These are phyloP conservation scores for Trichoderma lentiforme DNA, from an alignment of 2,329 filamentous ascomycete species.

Conservation along the genomic window DNA sequence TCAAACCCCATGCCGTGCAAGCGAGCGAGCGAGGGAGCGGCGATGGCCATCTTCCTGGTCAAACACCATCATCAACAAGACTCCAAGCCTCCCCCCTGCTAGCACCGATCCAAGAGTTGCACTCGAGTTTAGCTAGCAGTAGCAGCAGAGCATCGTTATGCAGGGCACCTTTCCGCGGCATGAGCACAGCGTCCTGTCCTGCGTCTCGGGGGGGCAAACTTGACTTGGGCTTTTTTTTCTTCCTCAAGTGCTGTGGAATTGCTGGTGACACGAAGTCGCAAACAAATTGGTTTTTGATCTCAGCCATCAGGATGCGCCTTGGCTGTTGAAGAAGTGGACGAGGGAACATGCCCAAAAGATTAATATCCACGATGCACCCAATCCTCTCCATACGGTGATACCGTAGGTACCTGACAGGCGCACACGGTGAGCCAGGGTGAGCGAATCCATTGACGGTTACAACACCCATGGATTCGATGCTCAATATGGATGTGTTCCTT, in stretches of 20 bases:
- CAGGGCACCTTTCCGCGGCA: not conserved
- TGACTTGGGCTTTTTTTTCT: not conserved
- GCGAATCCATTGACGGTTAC: not conserved
- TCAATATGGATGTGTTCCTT: not conserved
- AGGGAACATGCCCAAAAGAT: not conserved
- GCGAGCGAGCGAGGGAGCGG: not conserved
- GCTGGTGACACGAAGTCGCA: not conserved
- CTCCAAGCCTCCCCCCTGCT: not conserved
- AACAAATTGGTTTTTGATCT: not conserved
- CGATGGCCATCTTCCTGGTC: not conserved
- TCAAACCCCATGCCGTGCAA: not conserved
- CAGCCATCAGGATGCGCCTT: not conserved
- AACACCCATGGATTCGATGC: no score
- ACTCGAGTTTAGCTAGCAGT: not conserved
- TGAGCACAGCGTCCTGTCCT: not conserved
- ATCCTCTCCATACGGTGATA: not conserved
- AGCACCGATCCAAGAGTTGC: not conserved
- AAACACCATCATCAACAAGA: not conserved
- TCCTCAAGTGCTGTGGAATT: not conserved
- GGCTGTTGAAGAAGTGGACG: not conserved
- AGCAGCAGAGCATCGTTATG: not conserved
- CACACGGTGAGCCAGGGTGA: not conserved
- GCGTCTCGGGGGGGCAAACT: not conserved
- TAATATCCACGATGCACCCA: not conserved
- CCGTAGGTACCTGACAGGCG: not conserved